These are phyloP conservation scores for Dissoconium aciculare DNA, from an alignment of 2,329 filamentous ascomycete genomes.

Conservation along the genomic window DNA sequence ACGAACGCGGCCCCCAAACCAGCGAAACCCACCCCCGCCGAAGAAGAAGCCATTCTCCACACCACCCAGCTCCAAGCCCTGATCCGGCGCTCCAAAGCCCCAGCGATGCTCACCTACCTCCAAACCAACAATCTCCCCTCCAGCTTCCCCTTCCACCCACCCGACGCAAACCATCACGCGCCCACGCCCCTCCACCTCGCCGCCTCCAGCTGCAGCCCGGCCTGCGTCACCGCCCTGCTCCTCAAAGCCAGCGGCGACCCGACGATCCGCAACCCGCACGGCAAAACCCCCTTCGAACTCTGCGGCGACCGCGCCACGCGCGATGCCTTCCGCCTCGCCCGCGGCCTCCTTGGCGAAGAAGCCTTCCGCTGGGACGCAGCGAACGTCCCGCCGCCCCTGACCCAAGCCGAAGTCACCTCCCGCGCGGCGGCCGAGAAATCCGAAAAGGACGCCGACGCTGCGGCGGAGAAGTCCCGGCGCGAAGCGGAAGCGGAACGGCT, in stretches of 20 bases:
- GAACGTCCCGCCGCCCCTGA: constrained; percentile 56
- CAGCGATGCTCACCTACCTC: constrained; percentile 72
- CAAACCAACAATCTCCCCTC: constrained; percentile 56
- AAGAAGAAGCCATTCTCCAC: constrained; percentile 68
- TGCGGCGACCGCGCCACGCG: constrained; percentile 72
- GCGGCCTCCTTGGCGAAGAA: constrained; percentile 62
- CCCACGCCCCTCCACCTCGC: constrained; percentile 76
- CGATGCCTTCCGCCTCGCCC: constrained; percentile 81
- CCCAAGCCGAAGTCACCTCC: constrained; percentile 54
- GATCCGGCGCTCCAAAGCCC: constrained; percentile 77
- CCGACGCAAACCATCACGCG: constrained; percentile 60
- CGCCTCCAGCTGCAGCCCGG: constrained; percentile 61
- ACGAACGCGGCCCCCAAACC: constrained; percentile 35
- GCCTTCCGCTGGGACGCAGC: constrained; percentile 67
- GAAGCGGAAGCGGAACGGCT: constrained; percentile 61
- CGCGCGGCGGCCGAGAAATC: constrained; percentile 55
- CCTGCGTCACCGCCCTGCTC: constrained; percentile 64
- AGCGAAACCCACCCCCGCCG: constrained; percentile 61
- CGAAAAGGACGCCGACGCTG: constrained; percentile 53
- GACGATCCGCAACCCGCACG: constrained; percentile 52
- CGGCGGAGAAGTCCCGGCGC: constrained; percentile 44
- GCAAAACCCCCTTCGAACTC: constrained; percentile 75
- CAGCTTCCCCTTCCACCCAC: constrained; percentile 61
- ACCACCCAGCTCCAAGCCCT: constrained; percentile 80
- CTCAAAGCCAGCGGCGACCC: constrained; percentile 63